Conservation (phyloP, 2,329 filamentous ascomycete species). For the Penicillium oxalicum region DNA sequence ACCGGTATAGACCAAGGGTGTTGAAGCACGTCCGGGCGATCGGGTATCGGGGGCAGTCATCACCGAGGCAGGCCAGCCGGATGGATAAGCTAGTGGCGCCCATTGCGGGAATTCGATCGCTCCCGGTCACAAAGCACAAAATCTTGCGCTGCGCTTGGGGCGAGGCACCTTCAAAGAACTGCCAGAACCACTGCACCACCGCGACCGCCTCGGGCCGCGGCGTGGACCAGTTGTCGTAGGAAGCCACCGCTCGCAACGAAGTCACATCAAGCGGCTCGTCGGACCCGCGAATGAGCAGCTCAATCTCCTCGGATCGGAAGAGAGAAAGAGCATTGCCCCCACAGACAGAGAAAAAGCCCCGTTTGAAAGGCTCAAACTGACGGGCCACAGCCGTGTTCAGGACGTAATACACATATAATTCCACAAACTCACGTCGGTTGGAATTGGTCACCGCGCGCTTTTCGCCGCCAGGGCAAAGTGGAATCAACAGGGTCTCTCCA, state of each 20-base stretch:
- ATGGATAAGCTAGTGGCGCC: conserved; percentile 75
- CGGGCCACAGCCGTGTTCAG: conserved; percentile 71
- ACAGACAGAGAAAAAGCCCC: conserved; percentile 88
- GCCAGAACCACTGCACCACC: conserved; percentile 82
- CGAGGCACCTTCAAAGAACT: conserved; percentile 62
- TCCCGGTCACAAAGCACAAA: conserved; percentile 81
- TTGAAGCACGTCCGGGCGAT: conserved; percentile 92
- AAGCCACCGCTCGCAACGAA: conserved; percentile 67
- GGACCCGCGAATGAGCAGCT: conserved; percentile 76
- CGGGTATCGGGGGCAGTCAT: conserved; percentile 69
- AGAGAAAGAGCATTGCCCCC: conserved; percentile 80
- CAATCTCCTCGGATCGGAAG: conserved; percentile 86
- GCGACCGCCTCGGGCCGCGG: conserved; percentile 53
- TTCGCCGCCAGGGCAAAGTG: conserved; percentile 69
- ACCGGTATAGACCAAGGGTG: conserved; percentile 69
- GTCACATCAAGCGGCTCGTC: conserved; percentile 76
- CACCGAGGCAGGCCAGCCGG: conserved; percentile 67
- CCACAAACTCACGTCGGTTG: conserved; percentile 81
- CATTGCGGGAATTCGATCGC: conserved; percentile 83
- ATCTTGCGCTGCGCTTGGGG: conserved; percentile 69
- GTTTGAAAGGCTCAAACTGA: conserved; percentile 90
- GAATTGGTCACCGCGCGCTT: conserved; percentile 70
- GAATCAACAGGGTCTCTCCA: conserved; percentile 59
- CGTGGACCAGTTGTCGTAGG: conserved; percentile 72
- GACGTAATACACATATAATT: conserved; percentile 72